Evolutionary conservation across 495 filamentous ascomycete genomes (phyloP), one percentile per base, ranked within the genome.

Genomic region (Aspergillus sclerotiicarbonarius): DNA sequence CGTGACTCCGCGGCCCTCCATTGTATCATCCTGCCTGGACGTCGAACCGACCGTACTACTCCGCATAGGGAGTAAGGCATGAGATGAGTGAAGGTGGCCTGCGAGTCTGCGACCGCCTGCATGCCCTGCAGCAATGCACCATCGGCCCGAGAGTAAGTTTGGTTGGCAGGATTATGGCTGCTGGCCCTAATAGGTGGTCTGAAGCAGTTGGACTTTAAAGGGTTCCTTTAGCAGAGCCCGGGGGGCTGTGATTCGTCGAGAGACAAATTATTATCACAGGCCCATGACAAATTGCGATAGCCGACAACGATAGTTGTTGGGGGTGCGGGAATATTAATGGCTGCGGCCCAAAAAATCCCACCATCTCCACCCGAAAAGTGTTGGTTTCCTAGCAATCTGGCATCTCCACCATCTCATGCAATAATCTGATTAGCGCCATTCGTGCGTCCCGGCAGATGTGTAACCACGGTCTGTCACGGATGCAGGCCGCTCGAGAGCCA

Each of bases 131-230:
- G 56, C 33, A 37, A 56, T 57, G 59, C 53, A 53, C 54, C 57
- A 58, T 62, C 60, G 60, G 57, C 51, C 63, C 63, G 60, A 66
- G 54, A 58, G 51, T 60, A 50, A 48, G 60, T 21, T 60, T 53
- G 55, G 51, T 41, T 15, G 50, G 57, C 41, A 33, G 41, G 33
- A n/a, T 30, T 32, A 6, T 54, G 57, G 29, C 29, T 35, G 45
- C 41, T 57, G 59, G 53, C 49, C 47, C 43, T 30, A 29, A 61
- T 30, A 49, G 37, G 13, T 12, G 37, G 52, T 45, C 57, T 57
- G 60, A 61, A 60, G 47, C 37, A 57, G 16, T 45, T 31, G 50
- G 55, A 29, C 39, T 33, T n/a, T 60, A 37, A 8, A 15, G 46
- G 44, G 51, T 47, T 32, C 50, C 54, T 53, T 50, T 51, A 43